A percentile compares a stretch with the other conserved stretches of the same genome.
phyloP scores from a whole-genome alignment of 768 basidiomycete genomes.

The Suillus hirtellus region DNA sequence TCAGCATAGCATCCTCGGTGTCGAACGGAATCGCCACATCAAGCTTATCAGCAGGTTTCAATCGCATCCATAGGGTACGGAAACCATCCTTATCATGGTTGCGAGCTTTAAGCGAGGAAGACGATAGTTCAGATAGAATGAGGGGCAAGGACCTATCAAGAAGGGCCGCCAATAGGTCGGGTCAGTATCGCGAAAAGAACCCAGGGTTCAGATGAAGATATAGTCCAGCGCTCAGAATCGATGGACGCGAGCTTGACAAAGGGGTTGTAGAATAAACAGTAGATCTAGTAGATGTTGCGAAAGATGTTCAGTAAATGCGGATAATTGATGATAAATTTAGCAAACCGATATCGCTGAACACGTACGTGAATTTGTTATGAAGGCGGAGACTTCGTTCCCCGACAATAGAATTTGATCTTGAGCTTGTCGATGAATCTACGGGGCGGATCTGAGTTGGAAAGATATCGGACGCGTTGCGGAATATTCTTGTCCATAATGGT shows the following conservation, averaged over 20 bases:
- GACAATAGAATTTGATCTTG: constrained; percentile 74
- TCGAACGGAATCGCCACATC: constrained; percentile 81
- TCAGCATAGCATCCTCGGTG: constrained; percentile 77
- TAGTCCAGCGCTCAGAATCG: too few species aligned
- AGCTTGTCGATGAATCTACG: constrained; percentile 73
- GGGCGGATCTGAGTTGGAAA: constrained; percentile 69
- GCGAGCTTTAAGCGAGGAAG: constrained; percentile 21
- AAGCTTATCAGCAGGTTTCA: constrained; percentile 79
- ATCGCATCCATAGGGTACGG: constrained; percentile 73
- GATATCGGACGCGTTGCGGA: constrained; percentile 71
- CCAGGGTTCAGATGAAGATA: not conserved
- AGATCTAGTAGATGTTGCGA: not conserved
- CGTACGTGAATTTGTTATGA: constrained; percentile 32
- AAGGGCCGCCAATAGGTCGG: too few species aligned
- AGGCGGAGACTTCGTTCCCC: constrained; percentile 81
- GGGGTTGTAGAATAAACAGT: too few species aligned
- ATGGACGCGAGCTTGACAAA: not conserved
- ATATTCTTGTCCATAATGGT: constrained; percentile 88
- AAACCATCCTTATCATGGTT: constrained; percentile 53
- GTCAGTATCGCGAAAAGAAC: not conserved
- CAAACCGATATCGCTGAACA: not conserved
- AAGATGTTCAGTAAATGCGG: not conserved
- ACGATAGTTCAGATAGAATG: constrained; percentile 8
- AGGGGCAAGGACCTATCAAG: not conserved
- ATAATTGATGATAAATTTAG: not conserved